Evolutionary conservation across 1,284 basidiomycete species (phyloP).

Genomic region (Fistulinella cinereoalba): DNA sequence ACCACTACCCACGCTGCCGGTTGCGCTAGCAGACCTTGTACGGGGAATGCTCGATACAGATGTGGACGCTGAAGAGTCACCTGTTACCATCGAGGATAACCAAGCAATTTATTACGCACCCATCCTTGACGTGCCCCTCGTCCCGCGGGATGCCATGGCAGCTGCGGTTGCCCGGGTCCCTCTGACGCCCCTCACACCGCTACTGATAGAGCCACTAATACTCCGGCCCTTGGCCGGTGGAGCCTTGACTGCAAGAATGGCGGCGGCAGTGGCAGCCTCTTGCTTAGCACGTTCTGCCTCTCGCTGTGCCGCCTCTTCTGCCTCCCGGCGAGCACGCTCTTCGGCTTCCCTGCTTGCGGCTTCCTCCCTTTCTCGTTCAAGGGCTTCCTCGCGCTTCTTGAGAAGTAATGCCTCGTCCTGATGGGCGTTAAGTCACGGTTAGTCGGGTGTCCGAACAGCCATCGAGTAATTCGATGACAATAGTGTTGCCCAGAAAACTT

Average conservation of each 20-base stretch:
- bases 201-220: conserved; percentile 38
- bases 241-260: conserved; percentile 17
- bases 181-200: conserved; percentile 52
- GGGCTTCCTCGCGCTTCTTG: conserved; percentile 46
- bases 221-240: conserved; percentile 34
- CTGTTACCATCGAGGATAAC: conserved; percentile 5
- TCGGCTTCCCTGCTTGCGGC: conserved; percentile 46
- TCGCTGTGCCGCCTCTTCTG: conserved; percentile 37
- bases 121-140: conserved; percentile 24
- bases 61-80: conserved; percentile 13
- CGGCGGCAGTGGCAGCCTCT: conserved; percentile 20
- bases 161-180: conserved; percentile 48
- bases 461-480: neutral
- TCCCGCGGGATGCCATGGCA: conserved; percentile 36
- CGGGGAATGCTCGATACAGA: conserved; percentile 22
- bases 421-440: too few relatives aligned
- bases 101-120: conserved; percentile 14
- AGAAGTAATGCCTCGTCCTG: conserved; percentile 60
- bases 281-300: conserved; percentile 32
- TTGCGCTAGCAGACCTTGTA: conserved; percentile 28
- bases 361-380: conserved; percentile 52
- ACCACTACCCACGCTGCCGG: conserved; percentile 20
- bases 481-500: conserved; percentile 24
- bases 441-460: too few relatives aligned
- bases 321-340: conserved; percentile 47